These are phyloP conservation scores for Ambrosia trifida DNA, from an alignment of 129 eudicot species.

Conservation along the genomic window DNA sequence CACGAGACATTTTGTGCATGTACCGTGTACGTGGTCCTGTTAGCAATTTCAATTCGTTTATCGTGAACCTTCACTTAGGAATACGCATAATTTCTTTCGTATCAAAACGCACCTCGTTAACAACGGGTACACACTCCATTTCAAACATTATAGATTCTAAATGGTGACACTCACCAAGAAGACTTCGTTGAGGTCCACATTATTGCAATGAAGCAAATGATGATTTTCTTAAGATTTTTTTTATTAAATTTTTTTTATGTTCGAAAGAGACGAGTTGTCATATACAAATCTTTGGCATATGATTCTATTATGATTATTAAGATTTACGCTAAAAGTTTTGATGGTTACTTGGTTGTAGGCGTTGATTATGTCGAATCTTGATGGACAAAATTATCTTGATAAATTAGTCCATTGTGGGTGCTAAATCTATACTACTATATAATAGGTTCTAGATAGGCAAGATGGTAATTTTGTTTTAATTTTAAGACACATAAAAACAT, in stretches of 20 bases:
- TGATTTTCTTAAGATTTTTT: background rate
- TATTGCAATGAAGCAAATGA: background rate
- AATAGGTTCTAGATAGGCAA: no score
- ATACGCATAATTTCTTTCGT: constrained; percentile 6
- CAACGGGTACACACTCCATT: constrained; percentile 1
- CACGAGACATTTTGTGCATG: constrained; percentile 32
- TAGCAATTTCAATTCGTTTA: constrained; percentile 5
- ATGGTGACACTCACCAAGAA: constrained; percentile 4
- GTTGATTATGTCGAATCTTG: no score
- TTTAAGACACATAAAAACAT: no score
- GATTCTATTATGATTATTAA: background rate
- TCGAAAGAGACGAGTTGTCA: background rate
- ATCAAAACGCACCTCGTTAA: background rate
- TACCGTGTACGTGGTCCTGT: constrained; percentile 37
- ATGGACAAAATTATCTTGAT: no score
- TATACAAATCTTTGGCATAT: background rate
- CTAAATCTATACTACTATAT: no score
- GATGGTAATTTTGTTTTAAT: no score
- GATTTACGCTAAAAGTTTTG: background rate
- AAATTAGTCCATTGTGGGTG: no score
- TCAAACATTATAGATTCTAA: constrained; percentile 14
- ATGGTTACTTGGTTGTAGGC: no score
- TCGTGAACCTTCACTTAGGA: constrained; percentile 26
- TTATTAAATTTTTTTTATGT: no score
- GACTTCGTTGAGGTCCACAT: constrained; percentile 17